Conservation (phyloP, 2,329 filamentous ascomycete species). For the Rhexocercosporidium sp. region DNA sequence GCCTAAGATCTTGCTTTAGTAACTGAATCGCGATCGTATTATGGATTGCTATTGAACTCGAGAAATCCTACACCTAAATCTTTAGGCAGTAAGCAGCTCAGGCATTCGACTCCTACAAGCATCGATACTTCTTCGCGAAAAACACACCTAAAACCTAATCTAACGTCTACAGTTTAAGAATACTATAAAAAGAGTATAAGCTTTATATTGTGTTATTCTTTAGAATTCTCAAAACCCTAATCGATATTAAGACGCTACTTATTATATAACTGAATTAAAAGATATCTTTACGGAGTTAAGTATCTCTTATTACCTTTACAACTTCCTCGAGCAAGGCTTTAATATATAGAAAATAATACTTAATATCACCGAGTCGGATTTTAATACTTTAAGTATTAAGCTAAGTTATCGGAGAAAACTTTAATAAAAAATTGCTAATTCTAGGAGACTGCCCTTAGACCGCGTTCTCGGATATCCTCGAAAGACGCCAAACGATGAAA, state of each 20-base stretch:
- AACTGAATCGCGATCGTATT: neutral
- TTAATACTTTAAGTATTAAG: slow-evolving; percentile 78
- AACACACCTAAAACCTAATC: neutral
- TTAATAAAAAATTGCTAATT: slow-evolving; percentile 79
- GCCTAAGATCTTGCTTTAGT: neutral
- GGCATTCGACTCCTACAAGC: neutral
- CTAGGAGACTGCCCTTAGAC: slow-evolving; percentile 59
- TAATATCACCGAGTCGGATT: slow-evolving; percentile 83
- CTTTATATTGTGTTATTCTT: too few relatives aligned
- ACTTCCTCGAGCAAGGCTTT: slow-evolving; percentile 79
- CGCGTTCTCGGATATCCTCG: slow-evolving; percentile 42
- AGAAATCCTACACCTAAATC: neutral
- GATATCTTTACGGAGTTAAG: slow-evolving; percentile 75
- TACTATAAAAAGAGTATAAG: neutral
- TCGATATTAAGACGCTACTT: slow-evolving; percentile 41
- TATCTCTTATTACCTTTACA: slow-evolving; percentile 75
- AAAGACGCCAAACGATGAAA: slow-evolving; percentile 61
- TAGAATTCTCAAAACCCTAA: slow-evolving; percentile 30
- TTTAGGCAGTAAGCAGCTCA: neutral
- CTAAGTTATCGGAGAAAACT: slow-evolving; percentile 84
- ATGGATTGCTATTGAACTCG: neutral
- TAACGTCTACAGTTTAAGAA: too few relatives aligned
- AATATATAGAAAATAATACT: slow-evolving; percentile 84
- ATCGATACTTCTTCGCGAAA: neutral
- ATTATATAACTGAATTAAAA: slow-evolving; percentile 59